Base-by-base conservation (phyloP, 2,329 filamentous ascomycete genomes). In the Ascochyta pisi region DNA sequence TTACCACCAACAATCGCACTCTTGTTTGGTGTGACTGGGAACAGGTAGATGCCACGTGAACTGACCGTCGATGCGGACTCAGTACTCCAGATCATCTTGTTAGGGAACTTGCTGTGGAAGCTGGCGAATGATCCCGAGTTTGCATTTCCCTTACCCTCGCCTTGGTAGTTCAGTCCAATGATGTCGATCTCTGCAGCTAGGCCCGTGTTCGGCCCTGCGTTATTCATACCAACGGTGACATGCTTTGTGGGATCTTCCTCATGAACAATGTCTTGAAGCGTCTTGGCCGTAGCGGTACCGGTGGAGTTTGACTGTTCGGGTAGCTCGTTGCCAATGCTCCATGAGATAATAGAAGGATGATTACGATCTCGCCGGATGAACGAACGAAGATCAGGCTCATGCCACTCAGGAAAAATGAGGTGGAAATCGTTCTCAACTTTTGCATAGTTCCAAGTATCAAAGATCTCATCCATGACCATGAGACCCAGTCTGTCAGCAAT, bases 251-350 rank as follows among this genome's bases (percentile, higher is more conserved):
- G 60, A 48, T 85, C 83, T 59, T 85, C 83, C 5, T 77, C 66
- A 22, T 61, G 66, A 0, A 79, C 65, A 4, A 84, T 81, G 23
- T 75, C 71, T 12, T 74, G 73, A 3, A 85, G 75, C 8, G 46
- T 48, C 43, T 68, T 61, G n/a, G 73, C 76, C 1, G 73, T 61
- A 0, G 64, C 65, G 1, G 70, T 76, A 4, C 75, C 77, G 0
- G 66, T 66, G 54, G 46, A 65, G 9, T 66, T 69, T 15, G 64
- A 60, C 67, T 84, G 82, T 63, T 85, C 82, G 3, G 72, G 63
- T 6, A 84, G 76, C 65, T 85, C 83, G 63, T 85, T 85, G 2
- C 83, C 83, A 42, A 81, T 76, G 56, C 80, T 82, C 83, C 83
- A 84, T 2, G 74, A 73, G 23, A 82, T 71, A 22, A 85, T 70